Evolutionary conservation across 441 rosid species (phyloP).

Genomic region (Omphalea diandra): DNA sequence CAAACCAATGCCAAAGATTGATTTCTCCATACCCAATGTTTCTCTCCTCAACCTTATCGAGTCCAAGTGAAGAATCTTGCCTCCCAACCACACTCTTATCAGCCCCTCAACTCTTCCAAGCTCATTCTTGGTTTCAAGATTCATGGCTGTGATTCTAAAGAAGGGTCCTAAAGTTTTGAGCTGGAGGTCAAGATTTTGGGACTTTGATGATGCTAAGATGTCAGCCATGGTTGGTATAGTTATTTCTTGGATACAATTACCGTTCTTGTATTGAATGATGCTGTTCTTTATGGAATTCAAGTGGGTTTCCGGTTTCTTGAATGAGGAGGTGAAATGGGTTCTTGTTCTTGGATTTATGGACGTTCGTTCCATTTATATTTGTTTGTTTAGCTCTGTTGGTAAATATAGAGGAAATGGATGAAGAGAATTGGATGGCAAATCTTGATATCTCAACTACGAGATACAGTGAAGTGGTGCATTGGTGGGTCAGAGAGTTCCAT

Average conservation of each 20-base stretch:
- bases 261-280: conserved; percentile 9
- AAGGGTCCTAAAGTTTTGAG: conserved; percentile 74
- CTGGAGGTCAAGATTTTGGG: conserved; percentile 71
- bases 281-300: conserved; percentile 19
- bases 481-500: neutral
- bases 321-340: conserved; percentile 18
- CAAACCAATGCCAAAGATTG: conserved; percentile 83
- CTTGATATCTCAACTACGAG: neutral
- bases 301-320: conserved; percentile 21
- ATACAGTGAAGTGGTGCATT: no score
- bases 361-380: conserved; percentile 13
- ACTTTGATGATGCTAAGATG: conserved; percentile 57
- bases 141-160: conserved; percentile 71
- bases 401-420: neutral
- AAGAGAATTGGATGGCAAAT: neutral
- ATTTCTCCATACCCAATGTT: conserved; percentile 67
- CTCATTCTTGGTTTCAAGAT: conserved; percentile 51
- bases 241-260: conserved; percentile 1
- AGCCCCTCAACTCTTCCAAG: conserved; percentile 80
- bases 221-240: conserved; percentile 63
- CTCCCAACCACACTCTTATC: conserved; percentile 70
- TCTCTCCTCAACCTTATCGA: conserved; percentile 67
- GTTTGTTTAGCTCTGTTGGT: neutral
- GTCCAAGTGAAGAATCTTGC: conserved; percentile 79
- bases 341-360: conserved; percentile 17